Percentiles rank a stretch among this genome's conserved stretches.
phyloP scores from a whole-genome alignment of 2,329 filamentous ascomycete species.

The Arachnomyces sp. region DNA sequence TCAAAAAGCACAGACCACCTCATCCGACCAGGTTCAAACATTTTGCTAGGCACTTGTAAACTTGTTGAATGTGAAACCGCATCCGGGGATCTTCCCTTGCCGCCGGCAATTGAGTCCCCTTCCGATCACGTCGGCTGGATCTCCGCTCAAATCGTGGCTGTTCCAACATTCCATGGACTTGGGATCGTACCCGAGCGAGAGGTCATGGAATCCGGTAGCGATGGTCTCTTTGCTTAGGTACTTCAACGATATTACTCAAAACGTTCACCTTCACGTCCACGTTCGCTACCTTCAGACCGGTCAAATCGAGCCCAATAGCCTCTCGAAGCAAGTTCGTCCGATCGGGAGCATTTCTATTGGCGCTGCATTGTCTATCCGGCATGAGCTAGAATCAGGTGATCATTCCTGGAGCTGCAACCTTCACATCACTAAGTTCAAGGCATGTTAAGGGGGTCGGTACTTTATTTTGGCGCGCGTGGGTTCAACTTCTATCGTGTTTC shows the following conservation, averaged over 20 bases:
- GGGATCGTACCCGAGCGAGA: constrained; percentile 11
- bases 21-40: too few relatives aligned
- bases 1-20: too few relatives aligned
- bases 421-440: constrained; percentile 13
- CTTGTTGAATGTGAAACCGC: constrained; percentile 12
- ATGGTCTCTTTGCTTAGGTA: constrained; percentile 9
- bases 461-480: constrained; percentile 10
- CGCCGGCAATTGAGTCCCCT: constrained; percentile 11
- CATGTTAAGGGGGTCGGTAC: constrained; percentile 12
- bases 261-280: constrained; percentile 12
- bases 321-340: constrained; percentile 12
- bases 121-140: constrained; percentile 13
- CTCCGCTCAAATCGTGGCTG: constrained; percentile 11
- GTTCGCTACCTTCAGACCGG: constrained; percentile 12
- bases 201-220: constrained; percentile 11
- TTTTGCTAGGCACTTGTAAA: too few relatives aligned
- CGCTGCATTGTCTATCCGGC: constrained; percentile 12
- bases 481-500: constrained; percentile 12
- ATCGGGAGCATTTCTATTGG: constrained; percentile 12
- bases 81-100: constrained; percentile 11
- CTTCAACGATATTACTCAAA: constrained; percentile 10
- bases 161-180: constrained; percentile 12
- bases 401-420: constrained; percentile 12
- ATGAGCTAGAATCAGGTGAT: constrained; percentile 13
- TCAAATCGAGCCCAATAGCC: constrained; percentile 13